Evolutionary conservation across 805 yeast genomes (phyloP), one percentile per base, ranked within the genome.

Genomic region (Yarrowia bubula): DNA sequence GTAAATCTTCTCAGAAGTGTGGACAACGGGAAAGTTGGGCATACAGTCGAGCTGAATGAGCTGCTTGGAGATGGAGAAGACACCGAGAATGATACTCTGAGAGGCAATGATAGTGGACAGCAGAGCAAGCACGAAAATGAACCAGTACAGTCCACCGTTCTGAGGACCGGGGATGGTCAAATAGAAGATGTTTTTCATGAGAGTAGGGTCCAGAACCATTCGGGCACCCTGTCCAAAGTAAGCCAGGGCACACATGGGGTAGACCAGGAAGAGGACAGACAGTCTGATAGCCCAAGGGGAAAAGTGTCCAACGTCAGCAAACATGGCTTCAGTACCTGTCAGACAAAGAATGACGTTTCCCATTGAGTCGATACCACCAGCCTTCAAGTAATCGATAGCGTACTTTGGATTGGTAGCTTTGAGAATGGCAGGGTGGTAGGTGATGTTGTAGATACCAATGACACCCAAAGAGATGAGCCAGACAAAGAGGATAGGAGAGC

Each of bases 251-350:
- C 85, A 73, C 43, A 81, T 76, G 14, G 86, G 84, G 68, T 82
- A 84, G n/a, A 83, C 85, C 66, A 83, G 76, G 3, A 69, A 67
- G 1, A 78, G 65, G 48, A 83, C 72, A 8, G 86, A 78, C 10
- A 84, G 62, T 67, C 83, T 85, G 51, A 83, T 77, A 0, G 87
- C 81, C 5, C 75, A 68, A 31, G 77, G 76, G 2, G 86, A 84
- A 69, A 84, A 83, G 70, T 83, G 86, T 4, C 87, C 84, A 60
- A 84, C 76, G 72, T 85, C 88, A 1, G 87, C 86, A 74, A 85
- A 85, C 85, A 85, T 81, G 7, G 88, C 87, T 68, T 85, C 88
- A 4, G 83, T 76, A 37, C 88, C 88, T 0, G 89, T 84, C 31
- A 85, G 73, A 1, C 84, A 76, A 48, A 85, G 79, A 82, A 84